A percentile compares a stretch with the other conserved stretches of the same genome.
These are phyloP conservation scores for Papiliotrema flavescens DNA, from an alignment of 1,284 basidiomycete species.

Conservation along the genomic window DNA sequence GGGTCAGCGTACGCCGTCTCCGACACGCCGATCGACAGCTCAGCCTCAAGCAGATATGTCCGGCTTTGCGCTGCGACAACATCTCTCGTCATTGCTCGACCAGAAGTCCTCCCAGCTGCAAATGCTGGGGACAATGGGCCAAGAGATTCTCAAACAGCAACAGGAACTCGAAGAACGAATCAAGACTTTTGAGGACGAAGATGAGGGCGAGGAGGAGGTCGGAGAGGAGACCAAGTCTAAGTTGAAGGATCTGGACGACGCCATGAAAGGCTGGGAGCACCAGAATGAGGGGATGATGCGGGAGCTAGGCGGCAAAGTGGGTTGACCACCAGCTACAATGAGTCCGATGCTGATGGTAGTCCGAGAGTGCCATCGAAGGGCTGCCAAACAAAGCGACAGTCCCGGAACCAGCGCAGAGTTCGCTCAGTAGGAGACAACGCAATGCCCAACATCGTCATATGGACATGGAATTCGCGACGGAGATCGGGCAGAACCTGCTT, in stretches of 20 bases:
- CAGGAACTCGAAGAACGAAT: constrained; percentile 85
- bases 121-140: constrained; percentile 82
- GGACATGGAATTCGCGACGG: constrained; percentile 81
- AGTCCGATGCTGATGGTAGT: neutral
- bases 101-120: constrained; percentile 85
- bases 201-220: constrained; percentile 54
- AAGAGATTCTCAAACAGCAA: constrained; percentile 84
- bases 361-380: constrained; percentile 9
- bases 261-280: constrained; percentile 71
- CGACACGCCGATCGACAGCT: constrained; percentile 7
- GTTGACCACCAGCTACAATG: constrained; percentile 27
- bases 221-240: constrained; percentile 60
- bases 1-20: constrained; percentile 17
- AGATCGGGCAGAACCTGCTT: constrained; percentile 85
- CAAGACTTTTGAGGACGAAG: constrained; percentile 64
- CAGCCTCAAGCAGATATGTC: constrained; percentile 15
- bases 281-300: constrained; percentile 76
- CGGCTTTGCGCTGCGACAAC: constrained; percentile 28
- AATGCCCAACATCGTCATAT: constrained; percentile 50
- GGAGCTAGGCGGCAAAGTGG: constrained; percentile 64
- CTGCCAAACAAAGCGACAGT: constrained; percentile 11
- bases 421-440: constrained; percentile 46
- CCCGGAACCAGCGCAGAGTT: constrained; percentile 28
- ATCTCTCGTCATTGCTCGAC: constrained; percentile 76
- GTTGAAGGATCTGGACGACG: constrained; percentile 72